phyloP scores from a whole-genome alignment of 2,329 filamentous ascomycete genomes.

The Chaetomium globosum region DNA sequence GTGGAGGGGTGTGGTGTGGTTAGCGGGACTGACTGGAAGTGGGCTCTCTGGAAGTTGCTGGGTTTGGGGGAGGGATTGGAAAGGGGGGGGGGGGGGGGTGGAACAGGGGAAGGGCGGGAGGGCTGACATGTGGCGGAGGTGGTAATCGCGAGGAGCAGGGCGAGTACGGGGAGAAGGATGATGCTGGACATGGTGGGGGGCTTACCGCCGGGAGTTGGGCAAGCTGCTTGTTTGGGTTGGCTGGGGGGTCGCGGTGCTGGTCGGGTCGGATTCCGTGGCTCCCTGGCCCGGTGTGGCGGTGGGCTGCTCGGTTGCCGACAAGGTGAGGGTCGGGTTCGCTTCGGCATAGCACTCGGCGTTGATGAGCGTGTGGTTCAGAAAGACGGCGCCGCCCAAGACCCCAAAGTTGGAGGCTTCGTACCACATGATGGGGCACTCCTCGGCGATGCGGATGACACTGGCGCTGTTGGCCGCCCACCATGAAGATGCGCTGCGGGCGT shows the following conservation, averaged over 20 bases:
- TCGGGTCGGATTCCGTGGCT: neutral
- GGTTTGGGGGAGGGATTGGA: no score
- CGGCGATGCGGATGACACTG: neutral
- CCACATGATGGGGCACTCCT: slow-evolving; percentile 19
- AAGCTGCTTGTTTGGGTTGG: neutral
- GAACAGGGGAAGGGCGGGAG: no score
- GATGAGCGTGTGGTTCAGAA: slow-evolving; percentile 19
- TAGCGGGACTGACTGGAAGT: no score
- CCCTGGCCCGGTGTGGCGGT: slow-evolving; percentile 13
- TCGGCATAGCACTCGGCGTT: slow-evolving; percentile 19
- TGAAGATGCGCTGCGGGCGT: slow-evolving; percentile 11
- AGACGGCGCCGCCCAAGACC: neutral
- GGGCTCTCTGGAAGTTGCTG: no score
- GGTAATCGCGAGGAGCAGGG: neutral
- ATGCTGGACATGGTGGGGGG: neutral
- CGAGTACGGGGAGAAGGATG: neutral
- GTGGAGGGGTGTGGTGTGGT: no score
- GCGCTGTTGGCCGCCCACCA: slow-evolving; percentile 15
- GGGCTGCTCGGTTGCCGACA: neutral
- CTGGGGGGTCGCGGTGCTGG: neutral
- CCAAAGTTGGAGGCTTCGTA: slow-evolving; percentile 5
- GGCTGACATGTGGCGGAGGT: no score
- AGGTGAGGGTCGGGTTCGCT: neutral
- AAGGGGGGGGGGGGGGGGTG: no score
- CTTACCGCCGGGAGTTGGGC: neutral